Percentiles rank a stretch among this genome's conserved stretches.
phyloP scores from a whole-genome alignment of 1,284 basidiomycete species.

The Mycena citricolor region DNA sequence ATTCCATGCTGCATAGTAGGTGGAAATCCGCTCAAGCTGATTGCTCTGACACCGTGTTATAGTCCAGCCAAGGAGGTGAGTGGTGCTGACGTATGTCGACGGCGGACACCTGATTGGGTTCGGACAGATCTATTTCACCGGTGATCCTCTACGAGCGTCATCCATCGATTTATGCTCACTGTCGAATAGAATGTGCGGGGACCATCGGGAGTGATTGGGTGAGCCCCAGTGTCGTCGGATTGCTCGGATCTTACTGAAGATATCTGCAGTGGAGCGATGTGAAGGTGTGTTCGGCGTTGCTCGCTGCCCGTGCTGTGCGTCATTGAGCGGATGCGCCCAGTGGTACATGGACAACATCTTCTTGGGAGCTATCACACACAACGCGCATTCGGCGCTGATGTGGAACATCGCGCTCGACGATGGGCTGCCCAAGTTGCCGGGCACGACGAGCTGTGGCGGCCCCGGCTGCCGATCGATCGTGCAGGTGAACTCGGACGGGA shows the following conservation, averaged over 20 bases:
- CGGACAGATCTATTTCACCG: slow-evolving; percentile 45
- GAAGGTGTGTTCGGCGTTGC: slow-evolving; percentile 45
- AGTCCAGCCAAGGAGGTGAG: slow-evolving; percentile 43
- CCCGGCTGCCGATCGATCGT: slow-evolving; percentile 64
- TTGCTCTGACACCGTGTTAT: too few species aligned
- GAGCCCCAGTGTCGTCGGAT: too few species aligned
- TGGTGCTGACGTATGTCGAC: too few species aligned
- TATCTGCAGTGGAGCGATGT: slow-evolving; percentile 57
- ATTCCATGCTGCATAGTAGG: slow-evolving; percentile 40
- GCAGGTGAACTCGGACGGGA: slow-evolving; percentile 61
- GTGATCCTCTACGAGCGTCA: slow-evolving; percentile 25
- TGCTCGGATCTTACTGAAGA: slow-evolving; percentile 4
- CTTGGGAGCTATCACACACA: slow-evolving; percentile 35
- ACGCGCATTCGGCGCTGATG: slow-evolving; percentile 57
- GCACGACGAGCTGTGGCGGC: slow-evolving; percentile 59
- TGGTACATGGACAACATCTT: slow-evolving; percentile 74
- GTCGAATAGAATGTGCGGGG: slow-evolving; percentile 47
- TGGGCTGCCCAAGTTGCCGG: slow-evolving; percentile 64
- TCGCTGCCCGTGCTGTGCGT: slow-evolving; percentile 11
- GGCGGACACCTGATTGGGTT: too few species aligned
- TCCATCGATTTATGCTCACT: slow-evolving; percentile 1
- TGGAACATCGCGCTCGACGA: slow-evolving; percentile 71
- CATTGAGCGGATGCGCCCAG: slow-evolving; percentile 34
- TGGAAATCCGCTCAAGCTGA: background rate
- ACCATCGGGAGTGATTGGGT: slow-evolving; percentile 63